These are phyloP conservation scores for Lodderomyces jiufengensis DNA, from an alignment of 1,139 yeast genomes.

Conservation along the genomic window DNA sequence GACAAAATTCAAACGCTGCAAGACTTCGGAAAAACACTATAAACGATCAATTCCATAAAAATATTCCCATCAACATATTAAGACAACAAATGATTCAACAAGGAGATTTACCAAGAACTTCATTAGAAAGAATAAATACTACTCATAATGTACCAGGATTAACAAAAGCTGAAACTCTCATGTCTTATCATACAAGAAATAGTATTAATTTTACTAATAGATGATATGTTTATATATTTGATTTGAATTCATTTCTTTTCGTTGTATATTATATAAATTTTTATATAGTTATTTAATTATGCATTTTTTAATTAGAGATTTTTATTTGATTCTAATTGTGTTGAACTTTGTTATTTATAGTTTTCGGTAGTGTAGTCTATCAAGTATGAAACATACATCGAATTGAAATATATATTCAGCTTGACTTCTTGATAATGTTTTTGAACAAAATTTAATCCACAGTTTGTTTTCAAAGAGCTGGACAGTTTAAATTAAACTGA, in stretches of 20 bases:
- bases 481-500: too few species aligned
- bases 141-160: conserved; percentile 51
- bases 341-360: too few species aligned
- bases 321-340: too few species aligned
- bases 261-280: conserved; percentile 4
- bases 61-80: conserved; percentile 35
- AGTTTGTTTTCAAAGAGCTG: too few species aligned
- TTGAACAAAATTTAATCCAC: too few species aligned
- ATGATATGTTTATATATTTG: not conserved
- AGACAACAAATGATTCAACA: conserved; percentile 39
- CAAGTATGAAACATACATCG: too few species aligned
- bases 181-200: conserved; percentile 43
- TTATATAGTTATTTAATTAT: too few species aligned
- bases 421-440: too few species aligned
- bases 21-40: conserved; percentile 33
- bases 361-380: too few species aligned
- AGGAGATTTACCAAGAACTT: conserved; percentile 35
- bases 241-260: conserved; percentile 1
- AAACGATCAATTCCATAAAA: conserved; percentile 30
- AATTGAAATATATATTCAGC: too few species aligned
- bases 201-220: conserved; percentile 26
- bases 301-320: too few species aligned
- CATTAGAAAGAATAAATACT: conserved; percentile 41
- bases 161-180: conserved; percentile 47
- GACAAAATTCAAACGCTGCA: conserved; percentile 21